These are phyloP conservation scores for Amaranthus palmeri DNA, from an alignment of 148 eudicot species.

Conservation along the genomic window DNA sequence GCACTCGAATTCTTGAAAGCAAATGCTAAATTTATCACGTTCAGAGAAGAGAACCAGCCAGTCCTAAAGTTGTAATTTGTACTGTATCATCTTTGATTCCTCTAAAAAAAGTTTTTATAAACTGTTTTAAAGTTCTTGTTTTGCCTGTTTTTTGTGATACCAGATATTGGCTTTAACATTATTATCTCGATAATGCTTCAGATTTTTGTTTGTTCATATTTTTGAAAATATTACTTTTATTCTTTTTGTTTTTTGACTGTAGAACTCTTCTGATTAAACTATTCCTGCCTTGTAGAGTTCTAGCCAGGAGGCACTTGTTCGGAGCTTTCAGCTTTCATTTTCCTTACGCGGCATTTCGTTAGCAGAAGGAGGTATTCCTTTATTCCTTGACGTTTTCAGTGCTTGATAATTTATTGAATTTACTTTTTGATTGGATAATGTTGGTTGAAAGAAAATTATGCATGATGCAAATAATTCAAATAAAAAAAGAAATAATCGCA, in stretches of 20 bases:
- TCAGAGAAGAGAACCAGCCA: too few species aligned
- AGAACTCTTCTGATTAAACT: slow-evolving; percentile 8
- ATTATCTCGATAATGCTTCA: too few species aligned
- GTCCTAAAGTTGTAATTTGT: too few species aligned
- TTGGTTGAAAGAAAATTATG: neutral
- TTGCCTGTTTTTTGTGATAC: too few species aligned
- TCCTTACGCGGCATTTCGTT: slow-evolving; percentile 72
- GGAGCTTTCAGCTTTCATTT: slow-evolving; percentile 95
- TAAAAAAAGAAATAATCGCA: too few species aligned
- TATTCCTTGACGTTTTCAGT: neutral
- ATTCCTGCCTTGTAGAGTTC: slow-evolving; percentile 53
- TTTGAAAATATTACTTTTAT: neutral
- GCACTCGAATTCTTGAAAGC: too few species aligned
- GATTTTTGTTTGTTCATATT: neutral
- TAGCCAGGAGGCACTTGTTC: slow-evolving; percentile 68
- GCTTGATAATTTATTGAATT: slow-evolving; percentile 4
- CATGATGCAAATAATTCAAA: too few species aligned
- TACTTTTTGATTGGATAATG: neutral
- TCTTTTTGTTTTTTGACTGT: neutral
- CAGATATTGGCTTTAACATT: too few species aligned
- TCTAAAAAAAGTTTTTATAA: too few species aligned
- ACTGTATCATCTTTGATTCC: too few species aligned
- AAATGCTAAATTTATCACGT: too few species aligned
- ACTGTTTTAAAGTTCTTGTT: too few species aligned
- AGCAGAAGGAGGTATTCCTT: slow-evolving; percentile 60